Conservation (phyloP, 2,329 filamentous ascomycete genomes). For the Botryotinia convoluta region DNA sequence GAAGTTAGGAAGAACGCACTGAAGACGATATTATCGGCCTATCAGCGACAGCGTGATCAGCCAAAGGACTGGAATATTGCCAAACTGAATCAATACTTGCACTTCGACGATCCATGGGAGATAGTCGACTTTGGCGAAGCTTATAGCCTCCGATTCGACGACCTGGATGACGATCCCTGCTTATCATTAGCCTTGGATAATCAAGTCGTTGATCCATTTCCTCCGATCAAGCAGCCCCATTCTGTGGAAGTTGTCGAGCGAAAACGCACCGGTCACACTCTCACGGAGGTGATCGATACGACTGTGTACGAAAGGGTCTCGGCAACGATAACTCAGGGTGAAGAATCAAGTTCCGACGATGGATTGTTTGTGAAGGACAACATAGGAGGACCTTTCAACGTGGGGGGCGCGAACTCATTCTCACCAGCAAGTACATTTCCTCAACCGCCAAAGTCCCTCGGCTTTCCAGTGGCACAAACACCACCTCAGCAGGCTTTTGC, state of each 20-base stretch:
- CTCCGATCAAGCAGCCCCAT: slow-evolving; percentile 53
- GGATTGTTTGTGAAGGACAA: slow-evolving; percentile 32
- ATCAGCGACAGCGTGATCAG: slow-evolving; percentile 54
- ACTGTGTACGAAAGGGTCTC: slow-evolving; percentile 48
- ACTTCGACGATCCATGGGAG: slow-evolving; percentile 66
- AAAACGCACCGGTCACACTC: slow-evolving; percentile 52
- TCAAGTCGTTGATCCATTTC: slow-evolving; percentile 42
- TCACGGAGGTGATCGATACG: slow-evolving; percentile 55
- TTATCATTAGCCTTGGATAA: slow-evolving; percentile 35
- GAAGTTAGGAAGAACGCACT: slow-evolving; percentile 58
- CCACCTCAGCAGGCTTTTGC: background rate
- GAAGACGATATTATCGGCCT: slow-evolving; percentile 52
- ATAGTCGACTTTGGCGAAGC: slow-evolving; percentile 62
- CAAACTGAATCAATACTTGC: slow-evolving; percentile 55
- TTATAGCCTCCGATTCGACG: slow-evolving; percentile 54
- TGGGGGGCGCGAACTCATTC: background rate
- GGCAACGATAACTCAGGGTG: background rate
- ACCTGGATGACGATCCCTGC: slow-evolving; percentile 39
- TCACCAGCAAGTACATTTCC: background rate
- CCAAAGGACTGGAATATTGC: slow-evolving; percentile 59
- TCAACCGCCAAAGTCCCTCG: background rate
- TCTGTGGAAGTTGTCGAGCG: slow-evolving; percentile 57
- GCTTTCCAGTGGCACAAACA: background rate
- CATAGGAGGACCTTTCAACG: background rate
- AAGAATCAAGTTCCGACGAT: slow-evolving; percentile 37